Percentiles rank a stretch among this genome's conserved stretches.
Evolutionary conservation across 768 basidiomycete species (phyloP).

Genomic region (Leccinum arenicola): DNA sequence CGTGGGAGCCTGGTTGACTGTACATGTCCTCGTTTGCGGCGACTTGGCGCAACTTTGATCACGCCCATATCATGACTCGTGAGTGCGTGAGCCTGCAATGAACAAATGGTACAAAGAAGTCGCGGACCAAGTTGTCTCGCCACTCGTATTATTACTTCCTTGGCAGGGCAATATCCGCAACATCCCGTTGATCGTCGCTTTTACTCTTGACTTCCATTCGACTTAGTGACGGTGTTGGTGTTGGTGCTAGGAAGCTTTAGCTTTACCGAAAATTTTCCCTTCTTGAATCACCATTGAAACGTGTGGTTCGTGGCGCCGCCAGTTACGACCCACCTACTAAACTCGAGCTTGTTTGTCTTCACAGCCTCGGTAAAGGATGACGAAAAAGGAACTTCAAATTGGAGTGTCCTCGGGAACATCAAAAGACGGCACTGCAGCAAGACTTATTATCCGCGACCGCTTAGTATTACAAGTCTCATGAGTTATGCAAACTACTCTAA

Average conservation of each 20-base stretch:
- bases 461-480: not conserved
- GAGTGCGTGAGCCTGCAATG: not conserved
- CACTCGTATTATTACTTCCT: not conserved
- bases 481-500: no score
- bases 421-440: not conserved
- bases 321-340: not conserved
- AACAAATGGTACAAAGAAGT: not conserved
- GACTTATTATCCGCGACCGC: not conserved
- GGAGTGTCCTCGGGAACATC: not conserved
- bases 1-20: slow-evolving; percentile 19
- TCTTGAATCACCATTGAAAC: not conserved
- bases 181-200: not conserved
- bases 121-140: not conserved
- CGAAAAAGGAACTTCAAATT: not conserved
- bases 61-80: slow-evolving; percentile 6
- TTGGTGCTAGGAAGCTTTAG: not conserved
- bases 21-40: not conserved
- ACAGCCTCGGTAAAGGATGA: not conserved
- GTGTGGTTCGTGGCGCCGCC: no score
- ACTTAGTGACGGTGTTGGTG: not conserved
- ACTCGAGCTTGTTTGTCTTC: not conserved
- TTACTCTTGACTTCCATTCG: not conserved
- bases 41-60: slow-evolving; percentile 10
- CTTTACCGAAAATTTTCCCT: not conserved
- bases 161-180: not conserved